phyloP scores from a whole-genome alignment of 768 basidiomycete genomes.

The Myochromella boudieri region DNA sequence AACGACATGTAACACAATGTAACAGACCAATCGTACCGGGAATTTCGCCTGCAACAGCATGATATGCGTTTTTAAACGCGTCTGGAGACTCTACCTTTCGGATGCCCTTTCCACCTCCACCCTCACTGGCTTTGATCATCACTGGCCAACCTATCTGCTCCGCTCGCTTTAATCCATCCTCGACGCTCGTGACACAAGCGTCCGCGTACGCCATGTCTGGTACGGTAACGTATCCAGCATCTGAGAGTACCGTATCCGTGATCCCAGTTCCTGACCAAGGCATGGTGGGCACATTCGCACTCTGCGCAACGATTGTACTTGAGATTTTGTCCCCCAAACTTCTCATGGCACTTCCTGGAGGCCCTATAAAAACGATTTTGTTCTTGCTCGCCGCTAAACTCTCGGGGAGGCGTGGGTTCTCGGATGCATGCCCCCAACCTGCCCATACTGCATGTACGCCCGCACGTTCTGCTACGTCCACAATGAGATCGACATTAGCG shows the following conservation, averaged over 20 bases:
- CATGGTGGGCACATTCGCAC: slow-evolving; percentile 96
- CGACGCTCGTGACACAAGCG: slow-evolving; percentile 87
- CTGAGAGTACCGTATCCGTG: slow-evolving; percentile 78
- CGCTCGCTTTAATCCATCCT: slow-evolving; percentile 81
- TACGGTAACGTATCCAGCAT: slow-evolving; percentile 91
- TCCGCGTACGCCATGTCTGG: slow-evolving; percentile 83
- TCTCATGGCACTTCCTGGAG: slow-evolving; percentile 98
- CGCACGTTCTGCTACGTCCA: slow-evolving; percentile 95
- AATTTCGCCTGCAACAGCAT: slow-evolving; percentile 93
- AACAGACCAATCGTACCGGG: slow-evolving; percentile 61
- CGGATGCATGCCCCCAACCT: slow-evolving; percentile 99
- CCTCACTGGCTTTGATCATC: slow-evolving; percentile 99
- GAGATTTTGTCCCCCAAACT: slow-evolving; percentile 99
- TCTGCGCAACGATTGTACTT: slow-evolving; percentile 98
- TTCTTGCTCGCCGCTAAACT: slow-evolving; percentile 87
- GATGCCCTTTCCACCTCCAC: slow-evolving; percentile 99
- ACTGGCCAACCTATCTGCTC: slow-evolving; percentile 93
- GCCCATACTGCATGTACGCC: slow-evolving; percentile 99
- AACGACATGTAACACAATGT: not conserved
- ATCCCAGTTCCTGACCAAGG: slow-evolving; percentile 98
- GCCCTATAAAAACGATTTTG: slow-evolving; percentile 99
- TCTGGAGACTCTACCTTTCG: slow-evolving; percentile 88
- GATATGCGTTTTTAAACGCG: slow-evolving; percentile 90
- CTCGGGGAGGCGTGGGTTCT: slow-evolving; percentile 96
- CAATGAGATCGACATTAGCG: slow-evolving; percentile 98